Conservation (phyloP, 1,284 basidiomycete species). For the Moesziomyces parantarcticus region DNA sequence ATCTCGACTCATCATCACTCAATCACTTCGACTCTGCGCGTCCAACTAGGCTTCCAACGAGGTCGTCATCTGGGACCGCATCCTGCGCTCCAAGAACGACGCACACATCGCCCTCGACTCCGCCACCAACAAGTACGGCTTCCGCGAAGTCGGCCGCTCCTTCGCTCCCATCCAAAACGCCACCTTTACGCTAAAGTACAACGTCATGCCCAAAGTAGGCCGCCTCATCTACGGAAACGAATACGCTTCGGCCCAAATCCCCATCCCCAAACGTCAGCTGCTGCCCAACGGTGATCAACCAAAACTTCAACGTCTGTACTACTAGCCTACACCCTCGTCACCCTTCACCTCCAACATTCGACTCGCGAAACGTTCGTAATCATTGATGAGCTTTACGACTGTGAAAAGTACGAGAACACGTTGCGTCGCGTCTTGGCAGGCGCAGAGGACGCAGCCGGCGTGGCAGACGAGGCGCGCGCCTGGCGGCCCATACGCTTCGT, state of each 20-base stretch:
- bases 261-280: conserved; percentile 22
- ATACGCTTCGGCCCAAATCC: conserved; percentile 17
- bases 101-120: conserved; percentile 75
- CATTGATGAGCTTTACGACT: not conserved
- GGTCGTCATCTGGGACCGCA: conserved; percentile 90
- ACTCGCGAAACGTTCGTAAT: not conserved
- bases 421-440: conserved; percentile 26
- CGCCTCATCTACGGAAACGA: conserved; percentile 69
- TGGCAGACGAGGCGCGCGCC: conserved; percentile 1
- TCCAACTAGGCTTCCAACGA: conserved; percentile 72
- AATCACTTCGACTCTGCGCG: no score
- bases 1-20: no score
- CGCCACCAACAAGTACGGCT: conserved; percentile 83
- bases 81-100: conserved; percentile 80
- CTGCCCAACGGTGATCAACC: conserved; percentile 23
- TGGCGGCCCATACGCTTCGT: conserved; percentile 6
- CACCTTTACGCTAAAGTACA: conserved; percentile 84
- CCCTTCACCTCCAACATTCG: not conserved
- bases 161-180: conserved; percentile 74
- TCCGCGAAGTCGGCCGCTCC: conserved; percentile 79
- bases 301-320: conserved; percentile 40
- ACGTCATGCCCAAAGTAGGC: conserved; percentile 89
- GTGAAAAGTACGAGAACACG: conserved; percentile 29
- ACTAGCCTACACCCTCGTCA: conserved; percentile 7
- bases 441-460: conserved; percentile 5